A percentile compares a stretch with the other conserved stretches of the same genome.
phyloP scores from a whole-genome alignment of 305 asterid species.

The Coffea humblotiana region DNA sequence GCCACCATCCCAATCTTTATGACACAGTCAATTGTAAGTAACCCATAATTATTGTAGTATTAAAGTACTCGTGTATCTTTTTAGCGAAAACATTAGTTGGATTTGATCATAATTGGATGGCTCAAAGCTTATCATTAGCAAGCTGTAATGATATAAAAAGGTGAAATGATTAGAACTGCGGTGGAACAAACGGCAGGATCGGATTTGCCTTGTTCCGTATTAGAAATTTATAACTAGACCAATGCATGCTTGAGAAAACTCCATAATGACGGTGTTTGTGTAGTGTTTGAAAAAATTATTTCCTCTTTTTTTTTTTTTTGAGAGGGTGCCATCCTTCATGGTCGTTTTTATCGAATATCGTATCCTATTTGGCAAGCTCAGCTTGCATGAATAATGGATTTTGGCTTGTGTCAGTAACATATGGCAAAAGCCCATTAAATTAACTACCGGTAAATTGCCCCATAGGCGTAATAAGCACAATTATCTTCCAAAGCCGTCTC shows the following conservation, averaged over 20 bases:
- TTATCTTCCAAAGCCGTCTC: no score
- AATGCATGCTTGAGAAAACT: neutral
- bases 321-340: neutral
- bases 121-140: neutral
- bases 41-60: neutral
- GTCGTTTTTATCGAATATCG: neutral
- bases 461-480: neutral
- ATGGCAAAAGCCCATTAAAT: neutral
- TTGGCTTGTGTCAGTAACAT: neutral
- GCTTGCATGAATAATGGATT: neutral
- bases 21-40: neutral
- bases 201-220: neutral
- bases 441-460: neutral
- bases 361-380: neutral
- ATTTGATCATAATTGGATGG: slow-evolving; percentile 5
- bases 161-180: neutral
- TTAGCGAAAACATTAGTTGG: neutral
- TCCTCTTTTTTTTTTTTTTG: no score
- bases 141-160: neutral
- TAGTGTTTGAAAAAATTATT: no score
- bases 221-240: neutral
- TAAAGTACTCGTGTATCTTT: neutral
- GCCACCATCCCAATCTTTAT: neutral
- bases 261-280: no score
- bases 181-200: neutral